Base-by-base conservation (phyloP, 768 basidiomycete species). In the Postia placenta region DNA sequence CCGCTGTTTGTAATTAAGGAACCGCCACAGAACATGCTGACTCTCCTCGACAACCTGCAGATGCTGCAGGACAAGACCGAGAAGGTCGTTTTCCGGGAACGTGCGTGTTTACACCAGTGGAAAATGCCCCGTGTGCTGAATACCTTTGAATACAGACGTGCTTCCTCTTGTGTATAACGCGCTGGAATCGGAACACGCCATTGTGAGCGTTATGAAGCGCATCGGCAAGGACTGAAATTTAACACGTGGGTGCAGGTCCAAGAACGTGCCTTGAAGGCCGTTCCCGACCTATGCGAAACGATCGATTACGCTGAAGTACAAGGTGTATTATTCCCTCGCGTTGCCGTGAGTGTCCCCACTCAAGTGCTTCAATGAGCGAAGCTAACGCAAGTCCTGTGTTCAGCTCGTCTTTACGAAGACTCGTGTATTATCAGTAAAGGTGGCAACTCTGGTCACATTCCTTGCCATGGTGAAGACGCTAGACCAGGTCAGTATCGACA, bases 261-360 rank as follows among this genome's bases (percentile, higher is more conserved):
- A 75, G 95, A 98, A 66, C 81, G 84, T 52, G 95, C 91, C 3
- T 69, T 99, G 37, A 82, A 81, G 53, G 73, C 70, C 22, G 87
- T 98, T 2, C 95, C 95, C 2, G 81, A 79, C 43, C 73, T 99
- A 0, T 96, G 93, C 63, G 94, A 97, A 56, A 84, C 82, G 11
- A 86, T 97, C 41, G 94, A 98, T 65, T 98, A 96, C 61, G 89
- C 90, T 3, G 92, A 96, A 67, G 88, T 98, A 11, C 92, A 93
- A 58, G 79, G 84, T 11, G 84, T 93, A 2, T 66, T 96, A 35
- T 92, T 96, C 62, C 92, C 92, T 41, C 86, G 89, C 30, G 90
- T 96, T 49, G 92, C 92, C n/a, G 91, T 92, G 65, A 55, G 87
- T 62, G 60, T 23, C 30, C 36, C 14, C 19, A 39, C 26, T 28